Evolutionary conservation across 2,329 filamentous ascomycete species (phyloP), one percentile per base, ranked within the genome.

Genomic region (Sporothrix luriei): DNA sequence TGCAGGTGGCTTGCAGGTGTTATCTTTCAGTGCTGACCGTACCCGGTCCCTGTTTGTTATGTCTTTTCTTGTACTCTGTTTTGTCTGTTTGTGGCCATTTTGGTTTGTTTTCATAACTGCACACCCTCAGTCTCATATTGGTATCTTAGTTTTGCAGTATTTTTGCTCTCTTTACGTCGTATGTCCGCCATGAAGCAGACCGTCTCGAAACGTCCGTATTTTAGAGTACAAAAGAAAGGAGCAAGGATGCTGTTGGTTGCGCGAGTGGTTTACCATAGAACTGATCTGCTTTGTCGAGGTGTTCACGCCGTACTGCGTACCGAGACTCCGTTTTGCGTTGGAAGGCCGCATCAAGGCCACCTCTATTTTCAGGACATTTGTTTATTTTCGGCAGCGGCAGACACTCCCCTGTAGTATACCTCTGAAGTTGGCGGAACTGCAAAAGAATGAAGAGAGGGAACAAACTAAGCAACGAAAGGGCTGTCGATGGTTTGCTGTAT

Each of bases 61-160:
- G 43, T 38, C 64, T 66, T 52, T 55, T 19, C n/a, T 19, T 55
- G 51, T 55, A 21, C 51, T 33, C 64, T 52, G 46, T 52, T 66
- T 7, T 51, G 38, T 54, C 9, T 26, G 16, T 40, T 38, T 11
- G 29, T 46, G 38, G 3, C 52, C 5, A 7, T 59, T 2, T 59
- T 61, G 29, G 21, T 19, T 43, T 1, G 1, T 9, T n/a, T 29
- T 24, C 21, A 13, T 29, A 54, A n/a, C 21, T 29, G 11, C 51
- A 54, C 51, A 54, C 51, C 21, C 13, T 54, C 51, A 13, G 24
- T 29, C 51, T 26, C 46, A 10, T 55, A 14, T 38, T 57, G 54
- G 26, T 4, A 33, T 57, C 54, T 57, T 11, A 29, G 29, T 10
- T 38, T 61, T 61, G n/a, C 38, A 61, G 40, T 14, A 43, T 43